Evolutionary conservation across 768 basidiomycete genomes (phyloP).

Genomic region (Kwoniella europaea): DNA sequence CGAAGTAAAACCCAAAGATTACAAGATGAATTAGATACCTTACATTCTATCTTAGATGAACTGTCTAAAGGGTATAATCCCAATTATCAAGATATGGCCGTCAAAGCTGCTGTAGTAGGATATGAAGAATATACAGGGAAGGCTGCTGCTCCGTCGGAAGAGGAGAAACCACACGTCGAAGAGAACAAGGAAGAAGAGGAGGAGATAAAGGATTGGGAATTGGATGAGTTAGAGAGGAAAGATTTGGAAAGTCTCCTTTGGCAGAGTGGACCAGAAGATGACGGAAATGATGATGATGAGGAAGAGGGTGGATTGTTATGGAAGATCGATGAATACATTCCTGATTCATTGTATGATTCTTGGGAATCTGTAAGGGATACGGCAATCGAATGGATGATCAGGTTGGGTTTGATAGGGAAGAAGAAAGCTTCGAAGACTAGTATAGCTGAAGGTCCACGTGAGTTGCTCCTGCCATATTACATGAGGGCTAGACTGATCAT

Average conservation of each 20-base stretch:
- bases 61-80: slow-evolving; percentile 90
- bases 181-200: slow-evolving; percentile 46
- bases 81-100: slow-evolving; percentile 99
- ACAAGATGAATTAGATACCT: slow-evolving; percentile 72
- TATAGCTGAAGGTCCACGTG: slow-evolving; percentile 43
- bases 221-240: slow-evolving; percentile 61
- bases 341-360: slow-evolving; percentile 74
- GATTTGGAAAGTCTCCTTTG: slow-evolving; percentile 78
- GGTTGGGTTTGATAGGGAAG: slow-evolving; percentile 66
- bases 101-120: slow-evolving; percentile 91
- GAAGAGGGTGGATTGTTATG: slow-evolving; percentile 64
- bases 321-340: slow-evolving; percentile 78
- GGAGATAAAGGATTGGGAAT: slow-evolving; percentile 61
- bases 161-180: slow-evolving; percentile 32
- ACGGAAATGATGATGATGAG: slow-evolving; percentile 31
- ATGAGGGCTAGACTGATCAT: slow-evolving; percentile 2
- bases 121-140: slow-evolving; percentile 67
- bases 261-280: slow-evolving; percentile 62
- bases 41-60: slow-evolving; percentile 80
- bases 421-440: slow-evolving; percentile 23
- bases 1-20: slow-evolving; percentile 73
- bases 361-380: slow-evolving; percentile 72
- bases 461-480: slow-evolving; percentile 15
- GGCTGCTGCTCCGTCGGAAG: slow-evolving; percentile 18
- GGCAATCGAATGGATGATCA: slow-evolving; percentile 68